These are phyloP conservation scores for Leccinellum albellum DNA, from an alignment of 768 basidiomycete genomes.

Conservation along the genomic window DNA sequence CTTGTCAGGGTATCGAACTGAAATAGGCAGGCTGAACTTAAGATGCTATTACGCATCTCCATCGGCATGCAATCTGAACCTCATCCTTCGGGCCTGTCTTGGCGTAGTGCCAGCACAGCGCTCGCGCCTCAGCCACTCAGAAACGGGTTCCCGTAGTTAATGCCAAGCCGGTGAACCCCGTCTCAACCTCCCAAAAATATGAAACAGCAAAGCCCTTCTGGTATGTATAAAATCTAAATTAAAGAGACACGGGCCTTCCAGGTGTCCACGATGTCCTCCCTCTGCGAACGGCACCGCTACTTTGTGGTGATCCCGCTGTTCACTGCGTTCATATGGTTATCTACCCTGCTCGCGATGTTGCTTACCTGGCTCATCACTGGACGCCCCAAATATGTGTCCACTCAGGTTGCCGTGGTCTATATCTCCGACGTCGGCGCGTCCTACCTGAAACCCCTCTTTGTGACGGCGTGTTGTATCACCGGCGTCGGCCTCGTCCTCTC, in stretches of 20 bases:
- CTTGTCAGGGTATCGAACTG: no score
- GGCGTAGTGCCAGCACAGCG: no score
- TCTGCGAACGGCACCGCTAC: slow-evolving; percentile 42
- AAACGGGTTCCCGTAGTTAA: background rate
- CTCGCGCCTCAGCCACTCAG: background rate
- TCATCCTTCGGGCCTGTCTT: no score
- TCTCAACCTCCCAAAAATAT: background rate
- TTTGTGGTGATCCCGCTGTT: slow-evolving; percentile 65
- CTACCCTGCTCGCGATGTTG: slow-evolving; percentile 67
- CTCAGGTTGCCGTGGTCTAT: slow-evolving; percentile 59
- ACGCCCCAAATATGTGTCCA: slow-evolving; percentile 45
- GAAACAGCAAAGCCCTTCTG: background rate
- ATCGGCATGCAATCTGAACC: no score
- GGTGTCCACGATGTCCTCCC: slow-evolving; percentile 13
- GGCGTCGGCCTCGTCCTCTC: slow-evolving; percentile 58
- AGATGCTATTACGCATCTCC: no score
- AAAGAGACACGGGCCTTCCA: background rate
- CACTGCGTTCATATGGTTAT: slow-evolving; percentile 63
- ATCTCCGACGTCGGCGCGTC: slow-evolving; percentile 78
- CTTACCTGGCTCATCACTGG: slow-evolving; percentile 70
- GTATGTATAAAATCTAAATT: slow-evolving; percentile 6
- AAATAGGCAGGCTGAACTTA: no score
- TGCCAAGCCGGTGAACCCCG: background rate
- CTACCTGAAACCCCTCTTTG: slow-evolving; percentile 71
- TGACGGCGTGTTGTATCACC: slow-evolving; percentile 62